phyloP scores from a whole-genome alignment of 768 basidiomycete species.

The Mycena rosella region DNA sequence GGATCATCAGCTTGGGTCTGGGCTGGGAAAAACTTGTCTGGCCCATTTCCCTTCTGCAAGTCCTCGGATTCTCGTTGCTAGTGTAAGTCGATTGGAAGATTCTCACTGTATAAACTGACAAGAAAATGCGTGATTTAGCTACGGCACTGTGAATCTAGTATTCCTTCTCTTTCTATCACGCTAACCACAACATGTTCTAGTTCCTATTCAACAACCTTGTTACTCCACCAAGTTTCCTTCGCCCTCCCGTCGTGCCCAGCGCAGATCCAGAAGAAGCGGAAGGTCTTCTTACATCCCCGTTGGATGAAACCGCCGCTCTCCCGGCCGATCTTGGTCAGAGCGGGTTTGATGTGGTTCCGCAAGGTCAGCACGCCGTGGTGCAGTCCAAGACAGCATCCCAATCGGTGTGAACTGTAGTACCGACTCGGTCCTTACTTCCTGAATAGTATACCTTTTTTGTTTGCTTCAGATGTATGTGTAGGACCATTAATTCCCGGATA shows the following conservation, averaged over 20 bases:
- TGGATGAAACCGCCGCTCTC: constrained; percentile 87
- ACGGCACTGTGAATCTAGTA: constrained; percentile 78
- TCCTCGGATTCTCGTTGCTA: constrained; percentile 86
- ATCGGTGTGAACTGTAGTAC: background rate
- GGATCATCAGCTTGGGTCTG: constrained; percentile 89
- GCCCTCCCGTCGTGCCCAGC: constrained; percentile 50
- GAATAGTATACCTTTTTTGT: background rate
- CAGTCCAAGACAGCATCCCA: constrained; percentile 27
- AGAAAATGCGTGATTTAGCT: constrained; percentile 56
- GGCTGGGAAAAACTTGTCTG: constrained; percentile 92
- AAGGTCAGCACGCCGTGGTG: constrained; percentile 52
- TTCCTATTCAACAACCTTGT: constrained; percentile 94
- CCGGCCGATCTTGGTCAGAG: constrained; percentile 86
- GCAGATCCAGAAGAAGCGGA: constrained; percentile 72
- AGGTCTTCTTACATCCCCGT: constrained; percentile 56
- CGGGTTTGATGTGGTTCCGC: constrained; percentile 87
- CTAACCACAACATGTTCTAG: constrained; percentile 49
- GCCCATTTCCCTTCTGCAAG: constrained; percentile 86
- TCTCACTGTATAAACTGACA: constrained; percentile 26
- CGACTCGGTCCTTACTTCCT: background rate
- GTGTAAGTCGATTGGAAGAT: constrained; percentile 69
- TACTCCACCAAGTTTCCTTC: constrained; percentile 70
- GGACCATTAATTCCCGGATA: background rate
- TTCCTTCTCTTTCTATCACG: constrained; percentile 23
- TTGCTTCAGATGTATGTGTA: background rate